Conservation (phyloP, 2,329 filamentous ascomycete species). For the Monosporascus sp. region DNA sequence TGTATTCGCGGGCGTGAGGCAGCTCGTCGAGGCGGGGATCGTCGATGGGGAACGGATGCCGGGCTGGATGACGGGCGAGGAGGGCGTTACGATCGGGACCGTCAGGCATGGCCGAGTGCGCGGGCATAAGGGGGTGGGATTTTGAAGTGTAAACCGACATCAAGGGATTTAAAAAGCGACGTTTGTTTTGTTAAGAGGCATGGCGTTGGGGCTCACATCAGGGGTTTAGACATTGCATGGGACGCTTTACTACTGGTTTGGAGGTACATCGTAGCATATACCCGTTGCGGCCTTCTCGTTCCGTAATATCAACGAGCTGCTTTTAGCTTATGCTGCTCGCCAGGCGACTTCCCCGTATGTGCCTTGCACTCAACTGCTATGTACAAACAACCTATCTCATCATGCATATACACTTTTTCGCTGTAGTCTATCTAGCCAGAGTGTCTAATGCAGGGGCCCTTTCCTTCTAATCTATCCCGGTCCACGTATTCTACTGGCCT, state of each 20-base stretch:
- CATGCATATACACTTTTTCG: too few relatives aligned
- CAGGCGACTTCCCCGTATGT: too few relatives aligned
- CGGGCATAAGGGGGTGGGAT: slow-evolving; percentile 51
- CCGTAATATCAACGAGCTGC: too few relatives aligned
- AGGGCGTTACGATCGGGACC: slow-evolving; percentile 68
- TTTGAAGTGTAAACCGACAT: slow-evolving; percentile 28
- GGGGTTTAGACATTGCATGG: too few relatives aligned
- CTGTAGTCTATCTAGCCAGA: too few relatives aligned
- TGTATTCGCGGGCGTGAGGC: slow-evolving; percentile 74
- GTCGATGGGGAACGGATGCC: slow-evolving; percentile 76
- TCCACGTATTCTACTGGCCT: neutral
- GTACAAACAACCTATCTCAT: too few relatives aligned
- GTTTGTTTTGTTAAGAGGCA: neutral
- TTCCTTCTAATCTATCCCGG: neutral
- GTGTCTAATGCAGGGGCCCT: too few relatives aligned
- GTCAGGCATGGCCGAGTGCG: slow-evolving; percentile 62
- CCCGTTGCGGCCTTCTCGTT: too few relatives aligned
- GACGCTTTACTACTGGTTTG: too few relatives aligned
- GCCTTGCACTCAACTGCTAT: too few relatives aligned
- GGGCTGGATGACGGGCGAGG: slow-evolving; percentile 86
- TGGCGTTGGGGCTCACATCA: neutral
- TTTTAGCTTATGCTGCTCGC: too few relatives aligned
- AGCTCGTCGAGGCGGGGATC: slow-evolving; percentile 70
- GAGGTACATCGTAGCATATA: too few relatives aligned
- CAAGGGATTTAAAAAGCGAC: neutral